Percentiles rank a stretch among this genome's conserved stretches.
Conservation (phyloP, 257 asterid species). For the Ocimum tenuiflorum region DNA sequence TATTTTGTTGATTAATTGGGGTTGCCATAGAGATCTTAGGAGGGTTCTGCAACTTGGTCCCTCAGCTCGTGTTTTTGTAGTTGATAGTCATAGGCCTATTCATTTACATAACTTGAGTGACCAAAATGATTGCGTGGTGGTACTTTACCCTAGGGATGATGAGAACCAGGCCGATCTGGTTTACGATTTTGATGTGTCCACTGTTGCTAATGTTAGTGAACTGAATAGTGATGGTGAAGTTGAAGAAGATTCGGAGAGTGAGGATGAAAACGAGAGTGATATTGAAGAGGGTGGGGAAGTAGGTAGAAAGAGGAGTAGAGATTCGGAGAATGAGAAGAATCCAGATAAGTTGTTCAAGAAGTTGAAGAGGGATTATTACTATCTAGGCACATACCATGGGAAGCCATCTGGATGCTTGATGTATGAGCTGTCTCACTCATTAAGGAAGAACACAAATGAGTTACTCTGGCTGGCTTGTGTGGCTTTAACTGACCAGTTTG, state of each 20-base stretch:
- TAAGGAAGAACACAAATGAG: constrained; percentile 70
- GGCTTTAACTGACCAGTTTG: constrained; percentile 92
- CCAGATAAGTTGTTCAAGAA: constrained; percentile 64
- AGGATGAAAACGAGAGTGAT: constrained; percentile 56
- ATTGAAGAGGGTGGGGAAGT: constrained; percentile 45
- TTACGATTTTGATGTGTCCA: constrained; percentile 75
- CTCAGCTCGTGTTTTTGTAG: constrained; percentile 65
- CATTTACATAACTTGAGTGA: constrained; percentile 81
- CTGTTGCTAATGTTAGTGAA: constrained; percentile 79
- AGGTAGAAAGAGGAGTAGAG: constrained; percentile 58
- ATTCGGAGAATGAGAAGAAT: constrained; percentile 41
- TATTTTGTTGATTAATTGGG: constrained; percentile 88
- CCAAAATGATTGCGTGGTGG: constrained; percentile 70
- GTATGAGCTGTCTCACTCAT: constrained; percentile 76
- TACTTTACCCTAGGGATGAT: constrained; percentile 73
- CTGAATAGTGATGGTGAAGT: constrained; percentile 75
- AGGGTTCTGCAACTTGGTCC: constrained; percentile 54
- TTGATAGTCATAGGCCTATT: constrained; percentile 95
- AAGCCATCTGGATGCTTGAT: constrained; percentile 96
- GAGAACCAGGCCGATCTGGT: constrained; percentile 78
- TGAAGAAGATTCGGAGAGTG: constrained; percentile 61
- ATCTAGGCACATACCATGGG: constrained; percentile 89
- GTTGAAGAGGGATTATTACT: constrained; percentile 69
- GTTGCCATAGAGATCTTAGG: constrained; percentile 88
- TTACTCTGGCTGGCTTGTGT: constrained; percentile 96